Evolutionary conservation across 805 yeast species (phyloP).

Genomic region (Lipomyces oligophaga): DNA sequence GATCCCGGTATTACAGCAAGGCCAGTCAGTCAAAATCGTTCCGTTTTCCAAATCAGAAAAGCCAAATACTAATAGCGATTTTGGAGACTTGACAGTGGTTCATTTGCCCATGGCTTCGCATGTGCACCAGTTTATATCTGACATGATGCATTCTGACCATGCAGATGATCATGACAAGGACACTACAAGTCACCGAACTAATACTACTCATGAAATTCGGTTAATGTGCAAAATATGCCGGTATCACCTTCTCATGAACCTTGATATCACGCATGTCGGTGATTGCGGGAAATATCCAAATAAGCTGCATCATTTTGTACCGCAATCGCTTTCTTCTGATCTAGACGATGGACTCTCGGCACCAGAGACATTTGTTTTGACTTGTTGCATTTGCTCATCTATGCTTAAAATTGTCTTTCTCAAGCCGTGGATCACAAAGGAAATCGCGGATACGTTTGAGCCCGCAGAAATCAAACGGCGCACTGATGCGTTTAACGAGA

Average conservation of each 20-base stretch:
- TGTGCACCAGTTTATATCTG: constrained; percentile 17
- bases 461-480: constrained; percentile 51
- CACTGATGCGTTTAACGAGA: constrained; percentile 40
- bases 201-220: not conserved
- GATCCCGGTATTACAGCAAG: constrained; percentile 1
- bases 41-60: not conserved
- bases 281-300: constrained; percentile 9
- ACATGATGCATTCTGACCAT: not conserved
- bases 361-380: constrained; percentile 7
- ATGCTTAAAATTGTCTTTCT: constrained; percentile 1
- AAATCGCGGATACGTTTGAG: constrained; percentile 49
- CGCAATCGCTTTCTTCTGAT: constrained; percentile 2
- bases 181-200: not conserved
- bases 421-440: constrained; percentile 41
- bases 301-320: constrained; percentile 21
- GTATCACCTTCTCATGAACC: constrained; percentile 9
- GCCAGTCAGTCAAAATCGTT: not conserved
- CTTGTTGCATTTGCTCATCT: constrained; percentile 15
- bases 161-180: not conserved
- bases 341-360: not conserved
- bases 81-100: too few relatives aligned
- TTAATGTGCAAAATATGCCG: constrained; percentile 23
- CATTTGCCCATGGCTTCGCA: constrained; percentile 16
- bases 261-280: not conserved
- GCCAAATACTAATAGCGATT: not conserved